phyloP scores from a whole-genome alignment of 2,329 filamentous ascomycete genomes.

The Knufia petricola region DNA sequence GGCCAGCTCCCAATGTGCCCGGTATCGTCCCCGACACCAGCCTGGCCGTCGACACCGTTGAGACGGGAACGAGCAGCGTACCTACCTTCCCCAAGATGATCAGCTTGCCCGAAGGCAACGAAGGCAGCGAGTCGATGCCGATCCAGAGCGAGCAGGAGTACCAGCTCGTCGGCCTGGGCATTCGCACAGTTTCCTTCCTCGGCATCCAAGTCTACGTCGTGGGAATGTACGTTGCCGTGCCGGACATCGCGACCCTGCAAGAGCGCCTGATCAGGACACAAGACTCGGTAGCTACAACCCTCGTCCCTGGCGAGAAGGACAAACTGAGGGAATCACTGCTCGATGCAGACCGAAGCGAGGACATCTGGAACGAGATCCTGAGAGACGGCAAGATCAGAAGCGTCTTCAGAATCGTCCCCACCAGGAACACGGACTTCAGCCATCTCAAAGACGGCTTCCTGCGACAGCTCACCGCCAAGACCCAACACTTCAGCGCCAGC shows the following conservation, averaged over 20 bases:
- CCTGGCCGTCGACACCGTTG: constrained; percentile 63
- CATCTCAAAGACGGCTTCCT: constrained; percentile 90
- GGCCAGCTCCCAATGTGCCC: constrained; percentile 29
- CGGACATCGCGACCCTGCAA: constrained; percentile 74
- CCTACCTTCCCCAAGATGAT: constrained; percentile 69
- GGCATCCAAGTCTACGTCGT: constrained; percentile 90
- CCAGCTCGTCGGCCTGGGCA: constrained; percentile 76
- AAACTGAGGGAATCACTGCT: constrained; percentile 59
- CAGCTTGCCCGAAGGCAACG: constrained; percentile 43
- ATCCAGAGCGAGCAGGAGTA: constrained; percentile 56
- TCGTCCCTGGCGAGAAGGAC: constrained; percentile 74
- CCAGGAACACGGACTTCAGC: constrained; percentile 87
- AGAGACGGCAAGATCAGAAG: constrained; percentile 60
- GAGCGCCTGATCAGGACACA: constrained; percentile 59
- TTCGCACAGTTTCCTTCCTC: constrained; percentile 82
- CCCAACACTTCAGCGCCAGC: constrained; percentile 47
- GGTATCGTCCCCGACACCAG: constrained; percentile 24
- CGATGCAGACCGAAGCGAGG: constrained; percentile 58
- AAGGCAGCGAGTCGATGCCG: constrained; percentile 26
- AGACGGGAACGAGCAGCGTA: constrained; percentile 72
- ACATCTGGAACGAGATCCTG: constrained; percentile 65
- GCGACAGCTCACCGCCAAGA: constrained; percentile 66
- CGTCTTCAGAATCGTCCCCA: constrained; percentile 73
- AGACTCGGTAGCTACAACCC: constrained; percentile 58
- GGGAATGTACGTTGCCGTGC: constrained; percentile 78